phyloP scores from a whole-genome alignment of 2,329 filamentous ascomycete genomes.

The Drechslerella coelobrocha region DNA sequence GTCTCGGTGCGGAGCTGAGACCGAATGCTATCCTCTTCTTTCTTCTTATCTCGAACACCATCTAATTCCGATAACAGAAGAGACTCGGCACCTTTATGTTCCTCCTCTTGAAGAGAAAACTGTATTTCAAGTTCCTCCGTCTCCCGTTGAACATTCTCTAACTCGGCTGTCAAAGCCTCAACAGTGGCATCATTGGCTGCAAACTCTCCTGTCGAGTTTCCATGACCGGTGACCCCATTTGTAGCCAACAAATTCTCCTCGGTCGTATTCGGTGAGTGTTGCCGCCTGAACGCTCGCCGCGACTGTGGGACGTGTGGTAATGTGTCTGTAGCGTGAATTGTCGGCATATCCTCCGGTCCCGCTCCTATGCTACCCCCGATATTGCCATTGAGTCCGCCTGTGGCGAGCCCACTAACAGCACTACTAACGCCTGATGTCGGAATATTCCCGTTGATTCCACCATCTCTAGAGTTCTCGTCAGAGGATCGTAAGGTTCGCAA shows the following conservation, averaged over 20 bases:
- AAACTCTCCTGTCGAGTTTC: constrained; percentile 1
- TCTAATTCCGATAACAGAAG: constrained; percentile 55
- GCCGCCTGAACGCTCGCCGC: constrained; percentile 43
- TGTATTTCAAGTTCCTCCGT: constrained; percentile 78
- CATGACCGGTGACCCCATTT: constrained; percentile 24
- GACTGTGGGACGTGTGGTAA: constrained; percentile 37
- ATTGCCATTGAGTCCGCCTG: constrained; percentile 27
- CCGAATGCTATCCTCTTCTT: constrained; percentile 64
- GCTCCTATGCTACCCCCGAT: constrained; percentile 36
- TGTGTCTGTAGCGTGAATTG: constrained; percentile 50
- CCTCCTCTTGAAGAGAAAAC: constrained; percentile 68
- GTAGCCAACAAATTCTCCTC: constrained; percentile 44
- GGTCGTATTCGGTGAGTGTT: constrained; percentile 42
- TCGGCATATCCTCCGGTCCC: constrained; percentile 52
- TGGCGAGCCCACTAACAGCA: constrained; percentile 12
- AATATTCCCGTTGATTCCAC: constrained; percentile 53
- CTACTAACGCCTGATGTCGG: constrained; percentile 55
- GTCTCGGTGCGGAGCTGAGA: constrained; percentile 54
- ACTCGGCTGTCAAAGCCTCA: constrained; percentile 71
- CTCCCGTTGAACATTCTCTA: constrained; percentile 81
- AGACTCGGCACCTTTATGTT: constrained; percentile 60
- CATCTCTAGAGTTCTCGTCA: constrained; percentile 29
- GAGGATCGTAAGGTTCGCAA: constrained; percentile 75
- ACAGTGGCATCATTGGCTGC: constrained; percentile 53
- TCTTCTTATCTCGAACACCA: constrained; percentile 54